Evolutionary conservation across 345 rosid genomes (phyloP).

Genomic region (Pelargonium nanum): DNA sequence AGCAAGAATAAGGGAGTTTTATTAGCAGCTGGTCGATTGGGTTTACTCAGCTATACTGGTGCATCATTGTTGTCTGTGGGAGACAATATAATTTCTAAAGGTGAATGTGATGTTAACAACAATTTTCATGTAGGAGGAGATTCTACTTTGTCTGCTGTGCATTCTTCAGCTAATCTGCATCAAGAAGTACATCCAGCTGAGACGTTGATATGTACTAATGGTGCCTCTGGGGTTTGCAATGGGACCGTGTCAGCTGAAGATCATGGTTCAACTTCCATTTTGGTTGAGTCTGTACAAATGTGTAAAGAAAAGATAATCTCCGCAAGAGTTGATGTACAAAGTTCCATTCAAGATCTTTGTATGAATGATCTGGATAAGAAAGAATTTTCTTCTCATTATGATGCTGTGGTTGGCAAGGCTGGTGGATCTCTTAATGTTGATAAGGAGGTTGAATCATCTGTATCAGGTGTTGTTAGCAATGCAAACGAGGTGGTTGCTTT

Average conservation of each 20-base stretch:
- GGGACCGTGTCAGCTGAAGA: constrained; percentile 5
- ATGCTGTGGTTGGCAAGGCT: too few relatives aligned
- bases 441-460: constrained; percentile 17
- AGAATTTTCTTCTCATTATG: constrained; percentile 23
- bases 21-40: constrained; percentile 15
- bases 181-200: constrained; percentile 12
- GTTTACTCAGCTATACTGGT: constrained; percentile 15
- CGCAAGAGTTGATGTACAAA: constrained; percentile 15
- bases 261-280: constrained; percentile 10
- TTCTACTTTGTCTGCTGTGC: constrained; percentile 6
- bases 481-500: constrained; percentile 22
- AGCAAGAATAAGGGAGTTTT: constrained; percentile 15
- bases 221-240: constrained; percentile 14
- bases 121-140: constrained; percentile 8
- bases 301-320: constrained; percentile 11
- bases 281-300: constrained; percentile 16
- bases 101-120: constrained; percentile 14
- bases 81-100: constrained; percentile 17
- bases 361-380: constrained; percentile 17
- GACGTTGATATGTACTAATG: constrained; percentile 15
- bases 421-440: too few relatives aligned
- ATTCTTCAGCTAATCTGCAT: constrained; percentile 17
- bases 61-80: constrained; percentile 18
- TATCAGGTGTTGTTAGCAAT: constrained; percentile 14
- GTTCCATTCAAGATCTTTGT: constrained; percentile 13